Evolutionary conservation across 2,329 filamentous ascomycete genomes (phyloP), one percentile per base, ranked within the genome.

Genomic region (Sclerotinia sclerotiorum): DNA sequence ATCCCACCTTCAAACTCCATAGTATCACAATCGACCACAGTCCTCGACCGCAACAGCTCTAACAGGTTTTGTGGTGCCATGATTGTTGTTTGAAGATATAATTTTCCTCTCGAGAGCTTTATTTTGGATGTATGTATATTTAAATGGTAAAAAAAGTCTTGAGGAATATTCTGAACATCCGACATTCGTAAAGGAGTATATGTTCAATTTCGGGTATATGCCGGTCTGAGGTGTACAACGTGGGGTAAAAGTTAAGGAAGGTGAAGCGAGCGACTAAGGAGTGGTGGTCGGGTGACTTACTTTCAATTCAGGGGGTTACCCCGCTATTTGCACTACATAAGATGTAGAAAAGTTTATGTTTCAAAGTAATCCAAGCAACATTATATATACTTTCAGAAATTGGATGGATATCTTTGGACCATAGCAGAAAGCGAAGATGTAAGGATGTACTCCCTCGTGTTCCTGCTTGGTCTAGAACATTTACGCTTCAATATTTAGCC

Each of bases 11-110:
- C 78, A 39, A 79, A 77, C 72, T 85, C 81, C 70, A 85, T 78
- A 0, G 82, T 85, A 72, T 86, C 84, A 71, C 83, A 84, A 74
- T 85, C 83, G 11, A 86, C 81, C 3, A 79, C 71, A n/a, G 79
- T 82, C 52, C 79, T 76, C 10, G 77, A 77, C 56, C 81, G 79
- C 69, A 85, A 74, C 49, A 81, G 76, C 54, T 84, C 79, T 10
- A 85, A 76, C 27, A 82, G 70, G 15, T 74, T 78, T 65, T 76
- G 67, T 55, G 73, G 61, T 15, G 72, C 56, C 60, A 72, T 67
- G 10, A 7, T 35, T 46, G 5, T 52, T 44, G 10, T 27, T 61
- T 35, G 21, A 49, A 19, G 27, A 49, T 49, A 6, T 7, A 10
- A 35, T 32, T 7, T 11, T 32, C 3, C 17, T 61, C 29, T 5